phyloP scores from a whole-genome alignment of 2,329 filamentous ascomycete genomes.

The Penicillium hesseltinei region DNA sequence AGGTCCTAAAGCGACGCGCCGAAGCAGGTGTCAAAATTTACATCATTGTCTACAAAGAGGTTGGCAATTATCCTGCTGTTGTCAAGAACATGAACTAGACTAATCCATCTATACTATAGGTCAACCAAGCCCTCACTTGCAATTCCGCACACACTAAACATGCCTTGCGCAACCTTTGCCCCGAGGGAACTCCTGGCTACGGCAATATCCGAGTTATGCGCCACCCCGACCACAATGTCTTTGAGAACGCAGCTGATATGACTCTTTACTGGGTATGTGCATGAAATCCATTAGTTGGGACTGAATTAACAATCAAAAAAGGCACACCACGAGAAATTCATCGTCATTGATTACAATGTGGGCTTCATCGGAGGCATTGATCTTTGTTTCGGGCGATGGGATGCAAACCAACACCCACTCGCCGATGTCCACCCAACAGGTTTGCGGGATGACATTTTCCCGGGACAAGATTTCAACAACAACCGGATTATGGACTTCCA shows the following conservation, averaged over 20 bases:
- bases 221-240: slow-evolving; percentile 91
- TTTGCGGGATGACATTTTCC: slow-evolving; percentile 80
- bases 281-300: background rate
- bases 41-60: slow-evolving; percentile 87
- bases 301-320: slow-evolving; percentile 21
- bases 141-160: slow-evolving; percentile 93
- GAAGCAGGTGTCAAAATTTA: slow-evolving; percentile 94
- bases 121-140: slow-evolving; percentile 77
- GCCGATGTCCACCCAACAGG: slow-evolving; percentile 85
- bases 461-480: slow-evolving; percentile 97
- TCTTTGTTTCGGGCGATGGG: slow-evolving; percentile 94
- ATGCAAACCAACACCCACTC: slow-evolving; percentile 77
- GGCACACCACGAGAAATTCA: slow-evolving; percentile 96
- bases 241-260: slow-evolving; percentile 93
- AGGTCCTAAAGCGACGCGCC: slow-evolving; percentile 80
- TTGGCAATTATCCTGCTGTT: slow-evolving; percentile 19
- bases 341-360: slow-evolving; percentile 85
- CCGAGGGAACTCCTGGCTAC: slow-evolving; percentile 74
- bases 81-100: background rate
- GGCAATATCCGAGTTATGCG: slow-evolving; percentile 88
- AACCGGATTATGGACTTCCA: slow-evolving; percentile 96
- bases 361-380: slow-evolving; percentile 95
- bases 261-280: slow-evolving; percentile 77
- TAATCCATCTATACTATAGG: slow-evolving; percentile 32
- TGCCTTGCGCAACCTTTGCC: slow-evolving; percentile 74